phyloP scores from a whole-genome alignment of 2,329 filamentous ascomycete genomes.

The Fusarium sp. region DNA sequence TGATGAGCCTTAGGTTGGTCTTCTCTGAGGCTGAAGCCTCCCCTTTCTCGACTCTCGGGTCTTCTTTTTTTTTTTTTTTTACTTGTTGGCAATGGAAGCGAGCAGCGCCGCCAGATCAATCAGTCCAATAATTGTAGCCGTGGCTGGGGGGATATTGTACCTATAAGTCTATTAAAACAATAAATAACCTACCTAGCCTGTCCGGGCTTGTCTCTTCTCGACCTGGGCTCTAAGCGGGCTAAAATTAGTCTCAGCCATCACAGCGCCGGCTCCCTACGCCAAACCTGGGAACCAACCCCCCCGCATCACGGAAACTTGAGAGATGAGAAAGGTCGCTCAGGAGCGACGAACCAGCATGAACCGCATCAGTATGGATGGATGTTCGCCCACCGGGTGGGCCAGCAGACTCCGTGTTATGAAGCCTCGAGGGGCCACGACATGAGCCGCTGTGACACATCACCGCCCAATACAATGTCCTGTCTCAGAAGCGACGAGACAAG shows the following conservation, averaged over 20 bases:
- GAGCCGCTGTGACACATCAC: constrained; percentile 30
- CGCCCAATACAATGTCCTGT: constrained; percentile 32
- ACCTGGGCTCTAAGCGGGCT: constrained; percentile 23
- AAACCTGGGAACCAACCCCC: background rate
- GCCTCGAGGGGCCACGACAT: constrained; percentile 30
- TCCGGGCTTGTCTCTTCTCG: constrained; percentile 36
- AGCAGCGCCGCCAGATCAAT: constrained; percentile 6
- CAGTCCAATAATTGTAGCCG: constrained; percentile 4
- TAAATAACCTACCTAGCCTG: constrained; percentile 3
- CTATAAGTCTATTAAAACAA: constrained; percentile 10
- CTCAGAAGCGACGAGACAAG: constrained; percentile 27
- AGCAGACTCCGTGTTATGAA: constrained; percentile 24
- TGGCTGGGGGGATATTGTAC: constrained; percentile 29
- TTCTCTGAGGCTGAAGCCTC: constrained; percentile 5
- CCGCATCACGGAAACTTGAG: constrained; percentile 11
- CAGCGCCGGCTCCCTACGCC: constrained; percentile 32
- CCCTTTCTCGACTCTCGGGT: background rate
- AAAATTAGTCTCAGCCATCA: constrained; percentile 40
- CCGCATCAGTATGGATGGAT: background rate
- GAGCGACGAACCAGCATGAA: constrained; percentile 5
- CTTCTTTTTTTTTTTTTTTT: background rate
- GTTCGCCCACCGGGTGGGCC: constrained; percentile 2
- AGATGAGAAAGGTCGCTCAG: constrained; percentile 1
- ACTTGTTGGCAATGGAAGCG: background rate
- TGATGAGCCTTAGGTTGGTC: background rate